Evolutionary conservation across 345 rosid genomes (phyloP).

Genomic region (Acer campestre): DNA sequence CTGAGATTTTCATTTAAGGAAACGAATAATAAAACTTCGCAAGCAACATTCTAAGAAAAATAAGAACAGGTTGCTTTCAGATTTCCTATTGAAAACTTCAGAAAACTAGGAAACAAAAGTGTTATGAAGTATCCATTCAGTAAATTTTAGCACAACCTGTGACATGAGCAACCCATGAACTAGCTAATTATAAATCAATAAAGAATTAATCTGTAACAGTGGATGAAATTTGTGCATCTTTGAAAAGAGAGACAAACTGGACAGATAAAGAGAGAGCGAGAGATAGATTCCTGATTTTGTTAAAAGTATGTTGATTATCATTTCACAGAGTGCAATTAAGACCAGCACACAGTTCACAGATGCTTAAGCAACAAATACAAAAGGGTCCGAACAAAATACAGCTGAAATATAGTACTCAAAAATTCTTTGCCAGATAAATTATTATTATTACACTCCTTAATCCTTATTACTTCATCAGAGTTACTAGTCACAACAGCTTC

Average conservation of each 20-base stretch:
- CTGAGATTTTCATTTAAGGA: neutral
- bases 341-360: neutral
- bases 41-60: neutral
- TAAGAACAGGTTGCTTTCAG: neutral
- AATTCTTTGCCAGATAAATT: neutral
- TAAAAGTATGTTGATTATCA: neutral
- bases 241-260: neutral
- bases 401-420: neutral
- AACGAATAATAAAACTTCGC: neutral
- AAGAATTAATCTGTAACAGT: neutral
- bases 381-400: too few species aligned
- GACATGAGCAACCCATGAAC: neutral
- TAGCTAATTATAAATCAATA: neutral
- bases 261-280: neutral
- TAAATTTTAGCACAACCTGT: neutral
- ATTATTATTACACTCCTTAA: neutral
- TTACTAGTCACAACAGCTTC: neutral
- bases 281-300: neutral
- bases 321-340: neutral
- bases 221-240: slow-evolving; percentile 1
- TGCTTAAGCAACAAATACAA: too few species aligned
- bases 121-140: too few species aligned
- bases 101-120: neutral
- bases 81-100: neutral
- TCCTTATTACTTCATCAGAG: neutral